phyloP scores from a whole-genome alignment of 306 rosid species.

The Pyrus pyrifolia region DNA sequence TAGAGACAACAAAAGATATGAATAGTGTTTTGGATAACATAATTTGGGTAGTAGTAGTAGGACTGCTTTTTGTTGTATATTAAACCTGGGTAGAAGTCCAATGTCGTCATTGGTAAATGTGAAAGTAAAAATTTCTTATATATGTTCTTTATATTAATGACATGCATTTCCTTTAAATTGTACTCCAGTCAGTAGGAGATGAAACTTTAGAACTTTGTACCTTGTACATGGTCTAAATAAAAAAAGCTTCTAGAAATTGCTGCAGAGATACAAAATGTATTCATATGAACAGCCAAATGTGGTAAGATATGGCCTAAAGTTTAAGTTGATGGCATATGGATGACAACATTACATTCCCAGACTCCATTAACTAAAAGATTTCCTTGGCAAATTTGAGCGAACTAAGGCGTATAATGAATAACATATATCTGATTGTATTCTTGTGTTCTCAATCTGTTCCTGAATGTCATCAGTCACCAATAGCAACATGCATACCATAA shows the following conservation, averaged over 20 bases:
- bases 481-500: constrained; percentile 53
- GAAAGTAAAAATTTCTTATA: background rate
- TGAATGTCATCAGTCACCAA: background rate
- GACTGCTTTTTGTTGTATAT: background rate
- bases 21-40: background rate
- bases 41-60: background rate
- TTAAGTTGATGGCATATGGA: background rate
- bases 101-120: background rate
- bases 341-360: background rate
- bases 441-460: background rate
- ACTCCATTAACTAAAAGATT: background rate
- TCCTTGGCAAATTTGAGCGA: background rate
- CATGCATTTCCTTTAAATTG: background rate
- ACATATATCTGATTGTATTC: background rate
- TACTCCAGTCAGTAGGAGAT: background rate
- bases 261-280: background rate
- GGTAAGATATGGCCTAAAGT: background rate
- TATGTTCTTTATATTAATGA: background rate
- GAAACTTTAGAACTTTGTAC: background rate
- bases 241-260: background rate
- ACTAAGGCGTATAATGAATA: background rate
- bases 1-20: background rate
- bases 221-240: background rate
- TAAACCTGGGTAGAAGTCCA: background rate
- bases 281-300: background rate